These are phyloP conservation scores for Fallopia convolvulus DNA, from an alignment of 148 eudicot species.

Conservation along the genomic window DNA sequence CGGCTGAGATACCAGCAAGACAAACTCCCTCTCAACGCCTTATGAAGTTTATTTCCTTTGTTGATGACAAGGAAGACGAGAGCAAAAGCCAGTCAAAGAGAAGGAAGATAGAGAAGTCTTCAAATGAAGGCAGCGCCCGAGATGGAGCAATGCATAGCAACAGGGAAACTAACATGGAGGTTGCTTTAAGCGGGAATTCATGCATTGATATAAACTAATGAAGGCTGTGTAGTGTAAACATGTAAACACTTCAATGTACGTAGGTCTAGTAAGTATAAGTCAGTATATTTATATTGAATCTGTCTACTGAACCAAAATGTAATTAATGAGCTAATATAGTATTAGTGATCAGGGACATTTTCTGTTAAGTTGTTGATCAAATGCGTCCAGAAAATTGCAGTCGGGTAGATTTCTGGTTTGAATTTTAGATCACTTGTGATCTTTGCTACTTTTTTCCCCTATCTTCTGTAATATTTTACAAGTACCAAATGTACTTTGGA, in stretches of 20 bases:
- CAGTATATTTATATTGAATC: not conserved
- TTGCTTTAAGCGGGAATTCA: not conserved
- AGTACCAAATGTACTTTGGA: too few species aligned
- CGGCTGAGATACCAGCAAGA: not conserved
- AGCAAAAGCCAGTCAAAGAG: constrained; percentile 32
- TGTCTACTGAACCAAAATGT: not conserved
- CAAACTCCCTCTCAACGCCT: constrained; percentile 15
- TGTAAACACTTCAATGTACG: not conserved
- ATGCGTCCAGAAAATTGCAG: not conserved
- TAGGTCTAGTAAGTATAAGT: not conserved
- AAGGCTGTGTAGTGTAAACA: not conserved
- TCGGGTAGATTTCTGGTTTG: not conserved
- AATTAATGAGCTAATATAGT: not conserved
- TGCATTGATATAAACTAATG: not conserved
- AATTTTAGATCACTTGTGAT: too few species aligned
- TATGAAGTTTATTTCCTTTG: constrained; percentile 52
- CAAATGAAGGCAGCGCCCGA: constrained; percentile 15
- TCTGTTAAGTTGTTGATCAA: not conserved
- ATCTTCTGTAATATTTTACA: too few species aligned
- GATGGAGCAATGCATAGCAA: not conserved
- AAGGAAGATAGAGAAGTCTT: constrained; percentile 32
- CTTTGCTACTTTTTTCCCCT: too few species aligned
- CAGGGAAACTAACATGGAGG: not conserved
- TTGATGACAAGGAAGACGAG: constrained; percentile 49
- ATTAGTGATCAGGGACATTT: not conserved